These are phyloP conservation scores for Pseudozyma thailandica DNA, from an alignment of 1,284 basidiomycete genomes.

Conservation along the genomic window DNA sequence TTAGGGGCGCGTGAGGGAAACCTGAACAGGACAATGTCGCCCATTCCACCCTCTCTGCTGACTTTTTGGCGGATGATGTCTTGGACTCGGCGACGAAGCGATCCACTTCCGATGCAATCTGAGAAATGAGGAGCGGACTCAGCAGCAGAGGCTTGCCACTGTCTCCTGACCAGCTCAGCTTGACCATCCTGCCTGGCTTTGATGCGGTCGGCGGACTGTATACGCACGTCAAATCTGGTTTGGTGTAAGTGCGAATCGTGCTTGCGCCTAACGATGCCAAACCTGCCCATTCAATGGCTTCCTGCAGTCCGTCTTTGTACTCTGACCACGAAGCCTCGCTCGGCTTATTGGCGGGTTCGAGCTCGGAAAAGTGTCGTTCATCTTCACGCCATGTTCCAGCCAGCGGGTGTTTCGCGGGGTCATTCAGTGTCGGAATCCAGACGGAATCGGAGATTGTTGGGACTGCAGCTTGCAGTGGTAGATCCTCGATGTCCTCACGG, in stretches of 20 bases:
- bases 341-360: conserved; percentile 9
- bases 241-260: conserved; percentile 24
- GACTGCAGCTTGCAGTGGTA: conserved; percentile 2
- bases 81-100: neutral
- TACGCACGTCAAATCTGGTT: conserved; percentile 26
- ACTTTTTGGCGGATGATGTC: neutral
- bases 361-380: conserved; percentile 17
- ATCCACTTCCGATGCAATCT: conserved; percentile 20
- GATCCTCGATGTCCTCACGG: conserved; percentile 6
- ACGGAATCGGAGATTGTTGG: conserved; percentile 22
- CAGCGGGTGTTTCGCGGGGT: conserved; percentile 8
- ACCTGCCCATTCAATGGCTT: conserved; percentile 44
- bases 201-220: conserved; percentile 24
- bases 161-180: conserved; percentile 20
- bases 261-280: conserved; percentile 23
- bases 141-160: conserved; percentile 14
- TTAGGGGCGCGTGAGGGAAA: conserved; percentile 51
- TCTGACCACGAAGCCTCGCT: conserved; percentile 13
- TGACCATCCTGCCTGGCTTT: conserved; percentile 19
- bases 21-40: conserved; percentile 38
- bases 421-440: conserved; percentile 34
- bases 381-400: conserved; percentile 11
- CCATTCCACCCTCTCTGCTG: conserved; percentile 14
- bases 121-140: conserved; percentile 21
- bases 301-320: conserved; percentile 24